Percentiles rank a stretch among this genome's conserved stretches.
phyloP scores from a whole-genome alignment of 2,329 filamentous ascomycete species.

The Pleurostoma richardsiae region DNA sequence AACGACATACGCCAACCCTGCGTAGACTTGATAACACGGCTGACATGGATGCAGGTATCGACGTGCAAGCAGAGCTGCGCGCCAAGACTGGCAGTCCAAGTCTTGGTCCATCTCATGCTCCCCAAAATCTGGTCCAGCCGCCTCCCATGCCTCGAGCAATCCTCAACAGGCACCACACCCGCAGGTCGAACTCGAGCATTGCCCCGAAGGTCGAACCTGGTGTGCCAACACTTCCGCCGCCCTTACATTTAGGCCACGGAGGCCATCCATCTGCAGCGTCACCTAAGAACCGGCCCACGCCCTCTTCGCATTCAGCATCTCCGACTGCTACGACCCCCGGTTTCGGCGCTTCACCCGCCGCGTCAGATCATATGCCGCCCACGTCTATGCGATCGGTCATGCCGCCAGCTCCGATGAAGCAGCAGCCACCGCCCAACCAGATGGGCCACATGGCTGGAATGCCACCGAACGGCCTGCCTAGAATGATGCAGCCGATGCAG shows the following conservation, averaged over 20 bases:
- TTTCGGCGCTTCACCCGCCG: slow-evolving; percentile 31
- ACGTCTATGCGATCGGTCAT: slow-evolving; percentile 33
- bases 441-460: slow-evolving; percentile 24
- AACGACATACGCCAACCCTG: no score
- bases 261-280: slow-evolving; percentile 52
- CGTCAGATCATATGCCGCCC: slow-evolving; percentile 39
- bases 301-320: slow-evolving; percentile 67
- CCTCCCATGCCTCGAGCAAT: slow-evolving; percentile 77
- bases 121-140: slow-evolving; percentile 64
- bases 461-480: slow-evolving; percentile 22
- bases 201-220: slow-evolving; percentile 67
- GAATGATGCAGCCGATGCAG: slow-evolving; percentile 21
- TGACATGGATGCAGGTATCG: slow-evolving; percentile 61
- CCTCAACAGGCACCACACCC: slow-evolving; percentile 71
- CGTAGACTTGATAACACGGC: slow-evolving; percentile 1
- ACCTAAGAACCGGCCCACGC: slow-evolving; percentile 74
- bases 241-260: slow-evolving; percentile 24
- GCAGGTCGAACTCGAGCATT: slow-evolving; percentile 68
- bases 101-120: slow-evolving; percentile 63
- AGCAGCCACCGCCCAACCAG: slow-evolving; percentile 23
- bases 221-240: slow-evolving; percentile 37
- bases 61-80: slow-evolving; percentile 92
- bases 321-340: slow-evolving; percentile 43
- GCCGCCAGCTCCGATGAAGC: slow-evolving; percentile 33
- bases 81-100: slow-evolving; percentile 88